Conservation (phyloP, 805 yeast species). For the Suhomyces sp. region DNA sequence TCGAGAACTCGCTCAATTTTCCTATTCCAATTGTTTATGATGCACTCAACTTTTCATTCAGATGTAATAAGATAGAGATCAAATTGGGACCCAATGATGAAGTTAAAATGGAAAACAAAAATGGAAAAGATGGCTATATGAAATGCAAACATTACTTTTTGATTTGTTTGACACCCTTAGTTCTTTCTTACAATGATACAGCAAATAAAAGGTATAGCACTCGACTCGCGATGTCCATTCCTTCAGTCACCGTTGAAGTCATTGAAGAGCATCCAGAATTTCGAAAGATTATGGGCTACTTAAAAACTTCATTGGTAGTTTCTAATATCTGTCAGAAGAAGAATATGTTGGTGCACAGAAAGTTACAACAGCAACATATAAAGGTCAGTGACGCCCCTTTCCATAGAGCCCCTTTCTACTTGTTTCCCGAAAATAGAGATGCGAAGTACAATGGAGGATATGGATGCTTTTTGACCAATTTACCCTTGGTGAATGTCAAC, state of each 20-base stretch:
- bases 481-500: constrained; percentile 63
- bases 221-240: constrained; percentile 50
- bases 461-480: constrained; percentile 57
- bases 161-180: constrained; percentile 20
- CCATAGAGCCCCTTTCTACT: constrained; percentile 72
- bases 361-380: constrained; percentile 64
- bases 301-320: constrained; percentile 58
- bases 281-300: constrained; percentile 30
- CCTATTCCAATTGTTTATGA: constrained; percentile 61
- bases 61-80: constrained; percentile 48
- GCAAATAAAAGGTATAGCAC: constrained; percentile 65
- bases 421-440: constrained; percentile 51
- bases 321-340: constrained; percentile 60
- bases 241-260: constrained; percentile 40
- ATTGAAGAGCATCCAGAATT: constrained; percentile 16
- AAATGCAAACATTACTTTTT: constrained; percentile 12
- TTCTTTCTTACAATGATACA: constrained; percentile 61
- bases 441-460: constrained; percentile 46
- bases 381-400: constrained; percentile 76
- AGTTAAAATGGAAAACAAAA: constrained; percentile 19
- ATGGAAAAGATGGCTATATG: no score
- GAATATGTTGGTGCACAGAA: constrained; percentile 45
- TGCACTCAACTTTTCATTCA: constrained; percentile 62
- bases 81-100: constrained; percentile 35
- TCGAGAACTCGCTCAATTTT: constrained; percentile 70